Evolutionary conservation across 345 rosid genomes (phyloP), one percentile per base, ranked within the genome.

Genomic region (Theobroma cacao): DNA sequence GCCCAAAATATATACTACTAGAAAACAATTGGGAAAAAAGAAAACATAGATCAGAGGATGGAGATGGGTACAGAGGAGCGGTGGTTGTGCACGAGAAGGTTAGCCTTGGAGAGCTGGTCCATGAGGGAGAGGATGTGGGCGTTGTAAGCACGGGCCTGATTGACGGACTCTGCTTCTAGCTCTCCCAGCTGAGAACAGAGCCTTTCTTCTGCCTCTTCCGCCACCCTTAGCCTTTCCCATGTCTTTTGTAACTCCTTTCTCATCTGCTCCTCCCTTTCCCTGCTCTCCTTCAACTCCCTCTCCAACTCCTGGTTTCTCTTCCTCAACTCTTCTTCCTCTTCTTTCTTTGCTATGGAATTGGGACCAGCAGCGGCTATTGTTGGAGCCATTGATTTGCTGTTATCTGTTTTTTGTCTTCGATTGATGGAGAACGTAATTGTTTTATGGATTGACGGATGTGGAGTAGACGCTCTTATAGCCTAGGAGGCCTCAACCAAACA

Each of bases 161-260:
- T 74, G 43, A 90, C 84, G 31, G 95, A 88, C 84, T 94, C 98
- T 0, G 97, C 98, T 85, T 94, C 98, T 3, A 94, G 90, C 82
- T 94, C 97, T 0, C 98, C 97, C 0, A 94, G 90, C 89, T 93
- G 95, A 7, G 89, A 80, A 83, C 97, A 93, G 56, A 94, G 92
- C 80, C 90, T 81, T 85, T 93, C 97, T 88, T 92, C 98, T 0
- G 87, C 98, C 33, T 92, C 97, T 80, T 92, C 98, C 3, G 91
- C 94, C 77, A 91, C 88, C 38, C 91, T 77, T 1, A 94, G 82
- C 75, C 94, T 77, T 69, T 89, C 17, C 69, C 30, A 75, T 18
- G 48, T 15, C 69, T 47, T 60, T n/a, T 5, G 41, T 14, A 75
- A 33, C 28, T 75, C 69, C 28, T 59, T 41, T 33, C n/a, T 59